Conservation (phyloP, 2,329 filamentous ascomycete genomes). For the Diaporthe nobilis region DNA sequence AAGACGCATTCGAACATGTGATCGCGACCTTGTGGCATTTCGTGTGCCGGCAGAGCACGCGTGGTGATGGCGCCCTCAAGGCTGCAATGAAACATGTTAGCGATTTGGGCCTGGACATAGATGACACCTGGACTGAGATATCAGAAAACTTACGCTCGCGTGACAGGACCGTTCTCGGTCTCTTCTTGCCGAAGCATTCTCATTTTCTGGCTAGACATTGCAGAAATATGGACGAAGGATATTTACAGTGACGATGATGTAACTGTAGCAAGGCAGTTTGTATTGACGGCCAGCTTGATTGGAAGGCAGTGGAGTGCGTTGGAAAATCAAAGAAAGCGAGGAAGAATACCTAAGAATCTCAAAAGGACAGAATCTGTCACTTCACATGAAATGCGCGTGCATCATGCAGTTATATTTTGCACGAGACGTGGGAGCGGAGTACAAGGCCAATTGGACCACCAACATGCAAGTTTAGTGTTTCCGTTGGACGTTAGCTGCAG, state of each 20-base stretch:
- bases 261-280: neutral
- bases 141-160: neutral
- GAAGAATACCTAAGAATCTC: neutral
- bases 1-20: constrained; percentile 12
- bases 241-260: neutral
- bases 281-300: neutral
- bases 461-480: neutral
- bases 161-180: constrained; percentile 13
- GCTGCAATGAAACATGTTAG: neutral
- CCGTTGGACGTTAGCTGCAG: neutral
- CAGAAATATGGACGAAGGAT: neutral
- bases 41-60: neutral
- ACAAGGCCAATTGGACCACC: neutral
- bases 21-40: neutral
- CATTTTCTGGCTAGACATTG: neutral
- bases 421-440: neutral
- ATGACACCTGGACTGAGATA: neutral
- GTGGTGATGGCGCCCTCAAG: constrained; percentile 27
- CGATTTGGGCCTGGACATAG: neutral
- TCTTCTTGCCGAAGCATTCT: neutral
- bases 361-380: neutral
- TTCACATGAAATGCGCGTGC: neutral
- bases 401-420: neutral
- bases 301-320: neutral
- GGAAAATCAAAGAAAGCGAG: neutral